Base-by-base conservation (phyloP, 768 basidiomycete species). In the Russula foetens region DNA sequence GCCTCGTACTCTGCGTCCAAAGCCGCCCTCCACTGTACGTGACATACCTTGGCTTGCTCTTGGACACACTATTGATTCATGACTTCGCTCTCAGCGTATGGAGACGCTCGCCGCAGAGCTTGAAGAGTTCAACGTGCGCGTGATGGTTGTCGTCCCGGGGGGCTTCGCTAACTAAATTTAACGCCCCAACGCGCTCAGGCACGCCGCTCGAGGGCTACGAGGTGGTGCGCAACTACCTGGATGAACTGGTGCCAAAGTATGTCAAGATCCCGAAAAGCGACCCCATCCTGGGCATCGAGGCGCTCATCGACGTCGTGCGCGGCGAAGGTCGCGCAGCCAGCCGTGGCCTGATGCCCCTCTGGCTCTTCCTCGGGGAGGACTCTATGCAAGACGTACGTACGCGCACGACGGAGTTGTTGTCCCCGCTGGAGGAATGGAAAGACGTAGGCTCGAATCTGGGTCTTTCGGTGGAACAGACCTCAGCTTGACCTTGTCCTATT, bases 321-420 rank as follows among this genome's bases (percentile, higher is more conserved):
- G 69, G 39, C 15, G 39, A 41, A 41, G 39, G 39, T 7, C 39
- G 39, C 39, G 39, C 39, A 3, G 39, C 39, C 11, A 17, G 71
- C 11, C 68, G 70, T 57, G 39, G 39, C 29, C 41, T 21, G 50
- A 59, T 59, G 46, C 68, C 71, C 11, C n/a, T 67, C 51, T 66
- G 62, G 53, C 59, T 72, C 19, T 64, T 69, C 53, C 63, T 71
- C 29, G 71, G 71, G n/a, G 54, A 65, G 35, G 70, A 71, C 41
- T 66, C 67, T 2, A 63, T 69, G 55, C 55, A 44, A 7, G 65
- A 69, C 52, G 59, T 71, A 23, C 51, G 68, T 9, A 43, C 45
- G 14, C 44, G 52, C 8, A 15, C 14, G 15, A 28, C 47, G 15
- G 26, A n/a, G 19, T 19, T 41, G 31, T 29, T 38, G 44, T 44